Conservation (phyloP, 805 yeast species). For the Zygoascus tannicola region DNA sequence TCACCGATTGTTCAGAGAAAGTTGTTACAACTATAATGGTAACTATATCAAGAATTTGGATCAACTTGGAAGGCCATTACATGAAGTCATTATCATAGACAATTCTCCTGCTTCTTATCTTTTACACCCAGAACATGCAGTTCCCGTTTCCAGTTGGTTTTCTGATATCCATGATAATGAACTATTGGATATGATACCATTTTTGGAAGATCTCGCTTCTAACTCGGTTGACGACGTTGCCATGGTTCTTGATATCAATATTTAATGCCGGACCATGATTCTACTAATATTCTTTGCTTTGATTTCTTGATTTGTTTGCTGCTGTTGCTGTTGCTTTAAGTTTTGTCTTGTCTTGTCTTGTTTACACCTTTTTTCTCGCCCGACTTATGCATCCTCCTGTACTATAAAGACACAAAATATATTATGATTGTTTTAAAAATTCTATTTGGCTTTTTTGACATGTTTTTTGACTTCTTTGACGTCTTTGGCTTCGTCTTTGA, state of each 20-base stretch:
- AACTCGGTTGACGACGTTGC: constrained; percentile 75
- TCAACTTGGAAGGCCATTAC: constrained; percentile 86
- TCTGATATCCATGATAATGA: constrained; percentile 97
- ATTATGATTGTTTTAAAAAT: no score
- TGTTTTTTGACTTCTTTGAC: neutral
- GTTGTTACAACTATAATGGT: constrained; percentile 89
- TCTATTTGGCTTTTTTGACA: no score
- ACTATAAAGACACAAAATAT: no score
- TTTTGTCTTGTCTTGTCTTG: neutral
- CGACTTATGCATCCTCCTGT: no score
- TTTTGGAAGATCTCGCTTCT: constrained; percentile 73
- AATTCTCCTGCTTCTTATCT: constrained; percentile 98
- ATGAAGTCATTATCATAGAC: constrained; percentile 81
- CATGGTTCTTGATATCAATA: constrained; percentile 63
- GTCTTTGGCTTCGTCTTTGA: constrained; percentile 15
- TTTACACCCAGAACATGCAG: constrained; percentile 95
- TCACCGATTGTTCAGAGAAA: constrained; percentile 88
- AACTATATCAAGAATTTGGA: constrained; percentile 89
- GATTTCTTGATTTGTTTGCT: neutral
- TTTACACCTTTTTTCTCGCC: neutral
- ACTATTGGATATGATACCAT: constrained; percentile 80
- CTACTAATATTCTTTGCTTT: neutral
- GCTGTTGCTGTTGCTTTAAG: neutral
- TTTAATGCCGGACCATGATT: constrained; percentile 11
- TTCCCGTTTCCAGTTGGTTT: constrained; percentile 97